Evolutionary conservation across 2,329 filamentous ascomycete genomes (phyloP).

Genomic region (Phaeosphaeriaceae sp.): DNA sequence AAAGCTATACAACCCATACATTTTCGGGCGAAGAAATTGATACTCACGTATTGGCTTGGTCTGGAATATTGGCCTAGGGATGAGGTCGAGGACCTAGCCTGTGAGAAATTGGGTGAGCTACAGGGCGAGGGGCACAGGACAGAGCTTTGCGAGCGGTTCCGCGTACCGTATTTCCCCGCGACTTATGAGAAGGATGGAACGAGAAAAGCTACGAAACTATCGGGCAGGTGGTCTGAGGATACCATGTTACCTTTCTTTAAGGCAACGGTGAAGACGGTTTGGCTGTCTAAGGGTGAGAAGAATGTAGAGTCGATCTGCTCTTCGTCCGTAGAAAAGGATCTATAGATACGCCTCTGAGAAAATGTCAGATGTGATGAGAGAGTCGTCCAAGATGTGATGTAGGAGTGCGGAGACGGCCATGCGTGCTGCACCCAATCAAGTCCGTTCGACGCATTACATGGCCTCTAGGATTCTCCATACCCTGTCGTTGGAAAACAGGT

Average conservation of each 20-base stretch:
- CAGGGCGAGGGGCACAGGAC: neutral
- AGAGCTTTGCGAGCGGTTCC: neutral
- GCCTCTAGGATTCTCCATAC: no score
- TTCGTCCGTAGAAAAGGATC: neutral
- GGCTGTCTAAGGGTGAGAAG: neutral
- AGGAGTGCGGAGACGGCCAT: no score
- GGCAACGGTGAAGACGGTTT: neutral
- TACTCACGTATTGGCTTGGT: neutral
- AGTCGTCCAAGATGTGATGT: no score
- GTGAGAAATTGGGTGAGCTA: neutral
- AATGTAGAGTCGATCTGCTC: neutral
- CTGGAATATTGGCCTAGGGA: neutral
- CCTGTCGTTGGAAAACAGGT: no score
- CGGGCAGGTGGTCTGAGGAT: neutral
- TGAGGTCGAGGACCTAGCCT: neutral
- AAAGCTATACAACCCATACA: neutral
- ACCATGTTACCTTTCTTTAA: neutral
- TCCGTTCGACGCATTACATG: no score
- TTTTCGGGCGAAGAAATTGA: neutral
- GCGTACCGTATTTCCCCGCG: neutral
- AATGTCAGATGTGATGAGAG: no score
- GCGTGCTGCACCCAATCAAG: no score
- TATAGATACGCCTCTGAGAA: no score
- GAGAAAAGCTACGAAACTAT: neutral
- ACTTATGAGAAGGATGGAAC: neutral